A percentile compares a stretch with the other conserved stretches of the same genome.
Conservation (phyloP, 306 rosid species). For the Pyrus pyrifolia region DNA sequence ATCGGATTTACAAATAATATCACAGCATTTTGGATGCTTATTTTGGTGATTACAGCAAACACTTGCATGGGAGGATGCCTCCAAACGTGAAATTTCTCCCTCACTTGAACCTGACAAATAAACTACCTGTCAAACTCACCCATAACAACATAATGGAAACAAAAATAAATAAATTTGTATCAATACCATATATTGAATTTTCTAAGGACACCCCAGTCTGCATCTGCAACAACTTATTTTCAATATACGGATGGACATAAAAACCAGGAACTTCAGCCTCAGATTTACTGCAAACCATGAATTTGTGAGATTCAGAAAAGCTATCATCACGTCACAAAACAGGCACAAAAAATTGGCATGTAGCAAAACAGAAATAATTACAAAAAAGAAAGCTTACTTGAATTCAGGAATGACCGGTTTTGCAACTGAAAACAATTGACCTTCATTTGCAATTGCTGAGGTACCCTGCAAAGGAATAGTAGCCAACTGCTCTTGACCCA, state of each 20-base stretch:
- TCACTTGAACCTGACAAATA: constrained; percentile 40
- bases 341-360: constrained; percentile 10
- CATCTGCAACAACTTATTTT: constrained; percentile 39
- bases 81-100: constrained; percentile 33
- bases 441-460: constrained; percentile 30
- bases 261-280: constrained; percentile 29
- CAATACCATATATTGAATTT: constrained; percentile 28
- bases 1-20: constrained; percentile 29
- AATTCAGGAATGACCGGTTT: constrained; percentile 27
- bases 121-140: constrained; percentile 24
- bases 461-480: constrained; percentile 26
- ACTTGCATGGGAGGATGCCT: constrained; percentile 35
- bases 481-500: constrained; percentile 29
- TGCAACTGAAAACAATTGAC: constrained; percentile 25
- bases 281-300: constrained; percentile 39
- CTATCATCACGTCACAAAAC: background rate
- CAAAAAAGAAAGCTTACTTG: constrained; percentile 36
- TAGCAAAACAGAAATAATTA: constrained; percentile 1
- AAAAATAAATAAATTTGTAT: constrained; percentile 16
- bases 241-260: constrained; percentile 56
- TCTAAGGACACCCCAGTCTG: constrained; percentile 30
- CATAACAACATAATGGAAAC: constrained; percentile 16
- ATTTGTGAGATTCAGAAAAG: constrained; percentile 7
- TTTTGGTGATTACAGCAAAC: constrained; percentile 42
- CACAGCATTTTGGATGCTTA: constrained; percentile 33